Evolutionary conservation across 768 basidiomycete genomes (phyloP), one percentile per base, ranked within the genome.

Genomic region (Suillus variegatus): DNA sequence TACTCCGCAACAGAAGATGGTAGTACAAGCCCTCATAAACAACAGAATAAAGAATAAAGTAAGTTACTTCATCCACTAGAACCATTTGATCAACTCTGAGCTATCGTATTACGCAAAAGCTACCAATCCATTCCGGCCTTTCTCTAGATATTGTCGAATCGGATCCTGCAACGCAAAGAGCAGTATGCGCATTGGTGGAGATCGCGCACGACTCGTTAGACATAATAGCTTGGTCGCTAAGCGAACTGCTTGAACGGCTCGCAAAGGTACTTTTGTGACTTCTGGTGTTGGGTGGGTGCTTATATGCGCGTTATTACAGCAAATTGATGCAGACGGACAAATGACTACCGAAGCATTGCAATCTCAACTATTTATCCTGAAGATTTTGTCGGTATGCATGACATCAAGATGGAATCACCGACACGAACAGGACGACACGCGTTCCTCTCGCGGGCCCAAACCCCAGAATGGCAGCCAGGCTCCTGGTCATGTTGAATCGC

Each of bases 351-450:
- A 94, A 64, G 85, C 90, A 51, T 83, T 95, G 5, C 94, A 96
- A 72, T 95, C 94, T 0, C 92, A 95, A 74, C 81, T 96, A 2
- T 93, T 93, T 70, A 78, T 96, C 46, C 82, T 95, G 71, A 94
- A 95, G 77, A 88, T 95, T 28, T 77, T 97, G 14, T 84, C 90
- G 0, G 82, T 90, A 52, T 86, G 89, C 56, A 87, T 96, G 84
- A 86, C 91, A 6, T 88, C 91, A 18, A 87, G 92, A 40, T 94
- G 91, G 91, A 82, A 79, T 43, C 25, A 66, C 51, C 76, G 80
- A n/a, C 78, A 80, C 60, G 73, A 81, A 6, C 79, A 82, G n/a
- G 75, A 76, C 54, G 72, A 69, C 22, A 78, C 82, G 16, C 75
- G 83, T 8, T 74, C 73, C 38, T 85, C 85, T 22, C 81, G 81